Conservation (phyloP, 805 yeast species). For the Kluyveromyces lactis region DNA sequence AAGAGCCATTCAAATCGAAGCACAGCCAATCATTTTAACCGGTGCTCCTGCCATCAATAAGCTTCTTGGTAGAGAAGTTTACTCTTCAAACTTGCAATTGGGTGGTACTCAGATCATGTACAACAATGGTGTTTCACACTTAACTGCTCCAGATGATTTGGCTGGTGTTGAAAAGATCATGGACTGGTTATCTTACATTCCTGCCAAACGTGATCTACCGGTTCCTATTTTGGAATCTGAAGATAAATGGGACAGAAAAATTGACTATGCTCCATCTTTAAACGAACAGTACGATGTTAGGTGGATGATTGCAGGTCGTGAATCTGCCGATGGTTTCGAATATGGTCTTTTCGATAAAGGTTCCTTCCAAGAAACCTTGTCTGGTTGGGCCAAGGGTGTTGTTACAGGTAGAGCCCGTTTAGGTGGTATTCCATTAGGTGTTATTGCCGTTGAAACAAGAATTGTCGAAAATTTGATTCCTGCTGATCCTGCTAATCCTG, state of each 20-base stretch:
- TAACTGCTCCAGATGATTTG: conserved; percentile 93
- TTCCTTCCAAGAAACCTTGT: conserved; percentile 91
- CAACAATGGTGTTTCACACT: conserved; percentile 95
- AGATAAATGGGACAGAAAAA: conserved; percentile 91
- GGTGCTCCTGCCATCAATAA: conserved; percentile 99
- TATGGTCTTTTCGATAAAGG: conserved; percentile 84
- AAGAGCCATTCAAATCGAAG: conserved; percentile 97
- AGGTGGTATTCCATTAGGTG: conserved; percentile 99
- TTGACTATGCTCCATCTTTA: conserved; percentile 69
- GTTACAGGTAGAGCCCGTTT: conserved; percentile 98
- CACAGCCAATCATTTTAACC: conserved; percentile 95
- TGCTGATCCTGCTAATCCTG: conserved; percentile 98
- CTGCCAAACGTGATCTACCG: conserved; percentile 82
- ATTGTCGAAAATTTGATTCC: conserved; percentile 84
- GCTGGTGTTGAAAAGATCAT: conserved; percentile 93
- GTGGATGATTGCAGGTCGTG: conserved; percentile 86
- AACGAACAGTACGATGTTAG: conserved; percentile 82
- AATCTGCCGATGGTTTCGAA: conserved; percentile 64
- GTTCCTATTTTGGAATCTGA: conserved; percentile 79
- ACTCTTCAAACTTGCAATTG: conserved; percentile 90
- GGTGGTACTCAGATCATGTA: conserved; percentile 99
- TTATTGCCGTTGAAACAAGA: conserved; percentile 91
- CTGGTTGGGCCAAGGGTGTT: conserved; percentile 99
- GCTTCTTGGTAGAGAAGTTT: conserved; percentile 92
- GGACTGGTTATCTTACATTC: conserved; percentile 93